Evolutionary conservation across 306 rosid genomes (phyloP).

Genomic region (Rosa multiflora): DNA sequence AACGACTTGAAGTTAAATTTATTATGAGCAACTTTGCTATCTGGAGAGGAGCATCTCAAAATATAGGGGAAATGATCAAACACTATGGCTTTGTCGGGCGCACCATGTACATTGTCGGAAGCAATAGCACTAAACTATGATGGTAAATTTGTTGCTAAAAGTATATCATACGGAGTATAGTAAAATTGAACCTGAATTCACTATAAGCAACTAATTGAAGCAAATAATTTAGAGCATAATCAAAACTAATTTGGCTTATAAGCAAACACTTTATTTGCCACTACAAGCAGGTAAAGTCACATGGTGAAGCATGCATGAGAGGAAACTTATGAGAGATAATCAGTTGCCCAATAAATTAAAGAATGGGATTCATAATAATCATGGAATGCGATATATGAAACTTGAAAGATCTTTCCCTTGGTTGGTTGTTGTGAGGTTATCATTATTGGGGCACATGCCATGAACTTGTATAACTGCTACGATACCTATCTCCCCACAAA

Average conservation of each 20-base stretch:
- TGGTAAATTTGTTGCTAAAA: not conserved
- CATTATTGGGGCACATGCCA: slow-evolving; percentile 67
- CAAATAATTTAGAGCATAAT: not conserved
- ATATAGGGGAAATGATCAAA: not conserved
- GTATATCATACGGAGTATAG: not conserved
- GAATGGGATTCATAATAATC: slow-evolving; percentile 15
- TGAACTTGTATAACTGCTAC: slow-evolving; percentile 35
- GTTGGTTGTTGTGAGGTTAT: slow-evolving; percentile 44
- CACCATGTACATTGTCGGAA: not conserved
- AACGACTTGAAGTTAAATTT: not conserved
- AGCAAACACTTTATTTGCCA: not conserved
- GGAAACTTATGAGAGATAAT: not conserved
- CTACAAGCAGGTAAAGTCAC: slow-evolving; percentile 17
- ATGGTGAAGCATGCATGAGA: slow-evolving; percentile 25
- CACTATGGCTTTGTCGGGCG: not conserved
- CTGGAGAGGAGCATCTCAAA: not conserved
- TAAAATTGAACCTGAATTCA: not conserved
- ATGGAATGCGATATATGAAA: slow-evolving; percentile 15
- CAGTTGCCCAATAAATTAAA: slow-evolving; percentile 2
- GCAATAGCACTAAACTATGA: not conserved
- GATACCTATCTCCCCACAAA: slow-evolving; percentile 45
- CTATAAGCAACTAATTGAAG: not conserved
- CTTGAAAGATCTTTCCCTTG: slow-evolving; percentile 39
- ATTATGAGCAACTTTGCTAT: no score
- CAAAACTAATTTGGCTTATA: no score